Percentiles rank a stretch among this genome's conserved stretches.
Evolutionary conservation across 352 stramenopile species (phyloP).

Genomic region (Globisporangium echinulatum): DNA sequence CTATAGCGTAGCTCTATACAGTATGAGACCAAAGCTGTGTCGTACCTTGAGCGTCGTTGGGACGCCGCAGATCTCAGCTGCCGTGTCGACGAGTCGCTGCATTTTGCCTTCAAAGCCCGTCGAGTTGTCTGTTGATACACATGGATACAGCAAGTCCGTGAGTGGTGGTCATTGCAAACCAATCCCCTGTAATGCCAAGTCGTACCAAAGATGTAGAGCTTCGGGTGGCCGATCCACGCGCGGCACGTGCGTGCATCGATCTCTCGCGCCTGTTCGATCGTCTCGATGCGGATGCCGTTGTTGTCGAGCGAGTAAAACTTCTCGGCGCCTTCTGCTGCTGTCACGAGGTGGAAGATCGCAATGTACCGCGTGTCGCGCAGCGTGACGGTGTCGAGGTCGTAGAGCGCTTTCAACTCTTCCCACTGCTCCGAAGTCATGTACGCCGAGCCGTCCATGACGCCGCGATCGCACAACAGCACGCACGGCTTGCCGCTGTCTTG

Average conservation of each 20-base stretch:
- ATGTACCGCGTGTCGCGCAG: constrained; percentile 86
- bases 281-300: constrained; percentile 95
- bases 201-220: constrained; percentile 78
- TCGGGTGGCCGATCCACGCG: constrained; percentile 80
- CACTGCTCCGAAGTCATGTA: constrained; percentile 91
- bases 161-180: neutral
- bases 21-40: neutral
- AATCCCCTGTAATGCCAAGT: neutral
- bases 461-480: constrained; percentile 94
- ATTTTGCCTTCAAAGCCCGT: constrained; percentile 84
- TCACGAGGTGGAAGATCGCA: constrained; percentile 86
- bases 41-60: constrained; percentile 60
- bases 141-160: neutral
- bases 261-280: constrained; percentile 82
- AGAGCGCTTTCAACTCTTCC: constrained; percentile 73
- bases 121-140: constrained; percentile 52
- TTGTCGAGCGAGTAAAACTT: constrained; percentile 96
- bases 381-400: constrained; percentile 82
- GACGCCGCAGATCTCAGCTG: constrained; percentile 61
- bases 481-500: constrained; percentile 76
- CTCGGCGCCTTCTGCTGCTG: constrained; percentile 91
- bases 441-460: constrained; percentile 93
- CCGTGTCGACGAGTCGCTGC: constrained; percentile 80
- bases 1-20: no score
- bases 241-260: constrained; percentile 79